A percentile compares a stretch with the other conserved stretches of the same genome.
Conservation (phyloP, 2,329 filamentous ascomycete species). For the Blastomyces silverae region DNA sequence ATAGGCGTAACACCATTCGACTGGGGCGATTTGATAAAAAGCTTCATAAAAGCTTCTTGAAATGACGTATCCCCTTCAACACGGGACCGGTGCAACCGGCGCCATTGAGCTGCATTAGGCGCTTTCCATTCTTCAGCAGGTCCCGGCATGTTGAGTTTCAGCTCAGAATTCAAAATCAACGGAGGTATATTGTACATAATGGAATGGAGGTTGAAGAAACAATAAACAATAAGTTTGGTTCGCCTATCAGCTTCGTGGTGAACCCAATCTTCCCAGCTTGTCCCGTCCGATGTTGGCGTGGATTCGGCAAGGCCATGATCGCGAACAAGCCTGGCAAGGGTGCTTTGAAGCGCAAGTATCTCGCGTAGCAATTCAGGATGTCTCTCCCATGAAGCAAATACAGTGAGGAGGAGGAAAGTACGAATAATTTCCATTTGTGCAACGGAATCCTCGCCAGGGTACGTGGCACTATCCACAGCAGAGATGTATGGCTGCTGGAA, state of each 20-base stretch:
- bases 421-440: constrained; percentile 47
- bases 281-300: constrained; percentile 35
- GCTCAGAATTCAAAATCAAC: constrained; percentile 50
- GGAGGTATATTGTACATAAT: constrained; percentile 58
- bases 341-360: constrained; percentile 52
- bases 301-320: constrained; percentile 46
- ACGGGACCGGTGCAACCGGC: constrained; percentile 33
- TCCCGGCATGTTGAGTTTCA: constrained; percentile 50
- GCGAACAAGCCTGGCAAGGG: constrained; percentile 50
- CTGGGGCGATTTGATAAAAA: constrained; percentile 38
- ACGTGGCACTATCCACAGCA: constrained; percentile 31
- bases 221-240: constrained; percentile 52
- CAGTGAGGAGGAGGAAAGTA: constrained; percentile 49
- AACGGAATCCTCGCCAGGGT: constrained; percentile 39
- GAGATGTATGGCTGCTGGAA: constrained; percentile 37
- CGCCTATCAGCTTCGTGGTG: constrained; percentile 48
- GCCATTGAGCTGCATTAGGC: constrained; percentile 46
- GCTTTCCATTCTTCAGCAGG: constrained; percentile 52
- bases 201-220: constrained; percentile 55
- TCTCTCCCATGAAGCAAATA: constrained; percentile 54
- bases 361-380: constrained; percentile 53
- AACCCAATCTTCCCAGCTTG: constrained; percentile 50
- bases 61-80: constrained; percentile 35
- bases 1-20: constrained; percentile 34
- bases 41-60: constrained; percentile 41